Evolutionary conservation across 306 rosid genomes (phyloP).

Genomic region (Cajanus cajan): DNA sequence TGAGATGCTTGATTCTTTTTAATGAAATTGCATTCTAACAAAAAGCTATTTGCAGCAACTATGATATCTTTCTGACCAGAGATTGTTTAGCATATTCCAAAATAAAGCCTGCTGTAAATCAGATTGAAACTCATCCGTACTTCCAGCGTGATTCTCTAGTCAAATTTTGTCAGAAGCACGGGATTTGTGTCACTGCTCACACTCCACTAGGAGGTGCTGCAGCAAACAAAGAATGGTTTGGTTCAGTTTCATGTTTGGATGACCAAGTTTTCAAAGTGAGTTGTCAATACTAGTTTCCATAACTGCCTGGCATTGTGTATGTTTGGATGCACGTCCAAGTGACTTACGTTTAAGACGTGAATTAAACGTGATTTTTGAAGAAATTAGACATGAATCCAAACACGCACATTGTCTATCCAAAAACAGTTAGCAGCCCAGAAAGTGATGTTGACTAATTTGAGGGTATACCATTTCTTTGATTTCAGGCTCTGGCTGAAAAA

Average conservation of each 20-base stretch:
- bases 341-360: no score
- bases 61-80: conserved; percentile 82
- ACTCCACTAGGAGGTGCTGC: conserved; percentile 92
- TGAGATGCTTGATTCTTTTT: conserved; percentile 11
- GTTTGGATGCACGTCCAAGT: no score
- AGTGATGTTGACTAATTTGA: conserved; percentile 6
- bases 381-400: no score
- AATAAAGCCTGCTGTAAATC: conserved; percentile 94
- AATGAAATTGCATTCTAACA: conserved; percentile 36
- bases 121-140: conserved; percentile 93
- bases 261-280: conserved; percentile 76
- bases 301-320: neutral
- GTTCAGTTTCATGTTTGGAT: conserved; percentile 72
- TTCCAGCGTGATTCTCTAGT: conserved; percentile 88
- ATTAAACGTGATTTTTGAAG: no score
- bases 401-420: neutral
- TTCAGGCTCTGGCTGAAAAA: conserved; percentile 70
- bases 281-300: neutral
- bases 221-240: conserved; percentile 80
- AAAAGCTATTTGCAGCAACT: conserved; percentile 74
- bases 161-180: conserved; percentile 87
- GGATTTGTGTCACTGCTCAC: conserved; percentile 84
- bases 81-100: conserved; percentile 90
- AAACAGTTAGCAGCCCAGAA: neutral
- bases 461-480: conserved; percentile 5